Evolutionary conservation across 208 protist species (phyloP).

Genomic region (Naegleria lovaniensis): DNA sequence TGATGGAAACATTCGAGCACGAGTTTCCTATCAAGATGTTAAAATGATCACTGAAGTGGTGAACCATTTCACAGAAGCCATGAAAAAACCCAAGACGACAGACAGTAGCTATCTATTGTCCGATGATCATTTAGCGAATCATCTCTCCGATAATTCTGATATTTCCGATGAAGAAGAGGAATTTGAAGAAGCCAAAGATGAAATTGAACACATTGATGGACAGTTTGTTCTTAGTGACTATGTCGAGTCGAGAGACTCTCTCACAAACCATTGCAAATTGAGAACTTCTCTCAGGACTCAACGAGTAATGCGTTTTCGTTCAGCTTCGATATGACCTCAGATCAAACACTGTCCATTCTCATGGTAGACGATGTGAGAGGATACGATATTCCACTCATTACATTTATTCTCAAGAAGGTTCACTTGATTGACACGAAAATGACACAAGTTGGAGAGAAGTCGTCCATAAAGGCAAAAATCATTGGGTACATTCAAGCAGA

Average conservation of each 20-base stretch:
- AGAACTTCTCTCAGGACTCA: background rate
- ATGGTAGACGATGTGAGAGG: conserved; percentile 15
- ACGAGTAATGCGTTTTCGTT: background rate
- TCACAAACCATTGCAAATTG: background rate
- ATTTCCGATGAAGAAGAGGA: background rate
- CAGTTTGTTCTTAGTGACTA: background rate
- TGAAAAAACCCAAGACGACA: background rate
- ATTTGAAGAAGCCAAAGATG: background rate
- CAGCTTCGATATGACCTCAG: background rate
- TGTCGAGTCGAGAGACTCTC: background rate
- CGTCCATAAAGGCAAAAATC: background rate
- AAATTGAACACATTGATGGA: background rate
- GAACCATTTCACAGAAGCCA: background rate
- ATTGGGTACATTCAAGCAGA: background rate
- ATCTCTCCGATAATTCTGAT: background rate
- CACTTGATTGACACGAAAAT: background rate
- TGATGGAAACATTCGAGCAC: background rate
- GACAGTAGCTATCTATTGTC: background rate
- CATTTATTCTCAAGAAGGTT: background rate
- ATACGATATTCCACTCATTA: background rate
- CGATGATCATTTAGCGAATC: background rate
- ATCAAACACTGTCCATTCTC: background rate
- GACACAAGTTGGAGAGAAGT: background rate
- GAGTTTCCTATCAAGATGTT: conserved; percentile 25
- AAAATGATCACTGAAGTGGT: conserved; percentile 24